Evolutionary conservation across 1,139 yeast species (phyloP).

Genomic region (Zhuliangozyma parablackwelliae): DNA sequence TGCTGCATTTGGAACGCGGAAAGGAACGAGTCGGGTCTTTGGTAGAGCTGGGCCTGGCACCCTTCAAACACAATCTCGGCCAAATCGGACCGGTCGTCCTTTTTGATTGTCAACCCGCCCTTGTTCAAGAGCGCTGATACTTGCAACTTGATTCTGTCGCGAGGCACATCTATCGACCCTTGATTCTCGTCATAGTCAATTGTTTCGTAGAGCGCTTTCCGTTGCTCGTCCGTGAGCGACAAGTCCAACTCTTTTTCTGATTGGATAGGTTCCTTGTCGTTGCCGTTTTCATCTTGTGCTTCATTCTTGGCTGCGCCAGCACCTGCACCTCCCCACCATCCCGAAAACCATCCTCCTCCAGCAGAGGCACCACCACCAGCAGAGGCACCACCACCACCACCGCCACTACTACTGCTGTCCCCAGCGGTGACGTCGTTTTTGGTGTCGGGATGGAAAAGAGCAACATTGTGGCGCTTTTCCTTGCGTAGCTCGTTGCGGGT

Average conservation of each 20-base stretch:
- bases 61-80: conserved; percentile 84
- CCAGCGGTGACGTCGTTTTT: conserved; percentile 9
- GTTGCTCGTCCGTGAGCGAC: conserved; percentile 57
- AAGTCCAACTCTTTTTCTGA: conserved; percentile 20
- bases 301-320: background rate
- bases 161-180: conserved; percentile 62
- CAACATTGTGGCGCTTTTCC: conserved; percentile 30
- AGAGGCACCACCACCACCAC: no score
- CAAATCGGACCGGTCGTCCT: conserved; percentile 36
- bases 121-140: conserved; percentile 63
- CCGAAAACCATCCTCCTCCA: no score
- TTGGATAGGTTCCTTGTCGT: conserved; percentile 13
- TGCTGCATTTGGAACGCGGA: conserved; percentile 74
- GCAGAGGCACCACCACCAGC: no score
- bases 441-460: conserved; percentile 8
- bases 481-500: conserved; percentile 65
- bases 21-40: conserved; percentile 75
- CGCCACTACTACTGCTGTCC: conserved; percentile 10
- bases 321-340: conserved; percentile 1
- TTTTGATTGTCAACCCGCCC: conserved; percentile 71
- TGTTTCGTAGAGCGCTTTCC: conserved; percentile 84
- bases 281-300: conserved; percentile 4
- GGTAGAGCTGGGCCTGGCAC: conserved; percentile 66
- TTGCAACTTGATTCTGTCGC: conserved; percentile 65
- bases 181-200: conserved; percentile 81